Percentiles rank a stretch among this genome's conserved stretches.
Conservation (phyloP, 345 rosid genomes). For the Corymbia maculata region DNA sequence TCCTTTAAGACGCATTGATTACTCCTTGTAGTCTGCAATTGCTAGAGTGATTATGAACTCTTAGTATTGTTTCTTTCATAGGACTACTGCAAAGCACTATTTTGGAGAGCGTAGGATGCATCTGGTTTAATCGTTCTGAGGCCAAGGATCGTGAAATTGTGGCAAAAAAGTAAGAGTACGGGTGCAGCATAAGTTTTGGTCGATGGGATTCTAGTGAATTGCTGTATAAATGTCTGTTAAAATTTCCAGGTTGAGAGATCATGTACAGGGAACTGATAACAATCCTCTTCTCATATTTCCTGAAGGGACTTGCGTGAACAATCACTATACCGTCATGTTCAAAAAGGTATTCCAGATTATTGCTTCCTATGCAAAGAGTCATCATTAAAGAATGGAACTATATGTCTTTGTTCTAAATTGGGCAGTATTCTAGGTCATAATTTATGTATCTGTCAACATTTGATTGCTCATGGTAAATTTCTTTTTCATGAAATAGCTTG, state of each 20-base stretch:
- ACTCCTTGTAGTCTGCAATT: neutral
- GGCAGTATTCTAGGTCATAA: neutral
- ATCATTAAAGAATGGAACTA: neutral
- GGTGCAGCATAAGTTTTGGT: neutral
- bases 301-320: constrained; percentile 95
- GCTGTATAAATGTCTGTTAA: constrained; percentile 3
- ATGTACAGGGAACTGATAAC: constrained; percentile 79
- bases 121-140: constrained; percentile 97
- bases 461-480: neutral
- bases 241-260: constrained; percentile 77
- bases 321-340: constrained; percentile 95
- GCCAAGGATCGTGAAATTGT: constrained; percentile 97
- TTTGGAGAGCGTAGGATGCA: constrained; percentile 92
- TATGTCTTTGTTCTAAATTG: neutral
- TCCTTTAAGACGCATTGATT: neutral
- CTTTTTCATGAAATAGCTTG: neutral
- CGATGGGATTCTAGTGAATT: neutral
- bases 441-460: neutral
- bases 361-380: neutral
- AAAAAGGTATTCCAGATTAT: constrained; percentile 54
- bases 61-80: constrained; percentile 10
- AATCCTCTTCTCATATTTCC: constrained; percentile 99
- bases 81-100: constrained; percentile 94
- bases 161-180: constrained; percentile 64
- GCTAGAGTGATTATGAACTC: neutral